Evolutionary conservation across 805 yeast species (phyloP), one percentile per base, ranked within the genome.

Genomic region (Monosporozyma solicola): DNA sequence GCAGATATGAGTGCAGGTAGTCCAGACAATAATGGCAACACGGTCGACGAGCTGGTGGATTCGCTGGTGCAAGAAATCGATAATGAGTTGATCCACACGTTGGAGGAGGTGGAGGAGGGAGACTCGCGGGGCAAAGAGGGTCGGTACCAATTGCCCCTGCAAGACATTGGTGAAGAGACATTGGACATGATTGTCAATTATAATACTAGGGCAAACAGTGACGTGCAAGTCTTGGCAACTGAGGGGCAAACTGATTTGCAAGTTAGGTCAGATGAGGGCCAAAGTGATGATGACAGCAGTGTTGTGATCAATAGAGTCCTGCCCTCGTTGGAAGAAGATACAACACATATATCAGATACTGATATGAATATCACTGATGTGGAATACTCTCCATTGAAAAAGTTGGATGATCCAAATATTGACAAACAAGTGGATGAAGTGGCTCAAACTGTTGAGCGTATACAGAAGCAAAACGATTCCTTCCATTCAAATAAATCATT

Each of bases 161-260:
- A 64, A 20, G 69, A 65, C 13, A 61, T 65, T 13, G 69, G 68
- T 5, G 68, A 65, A 29, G 69, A 65, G 8, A 67, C 69, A 0
- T 65, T 67, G 69, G 69, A 64, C 9, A 58, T 61, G 62, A 53
- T 65, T 22, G 66, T 64, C 1, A 54, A 53, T 8, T 59, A 63
- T 49, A 65, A 67, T 49, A 67, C 69, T 2, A 52, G 41, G 9
- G 54, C 33, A 13, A 55, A 50, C n/a, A 46, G 25, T 29, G 46
- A 43, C 15, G 8, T 10, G 25, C 29, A 22, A 22, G 43, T 22
- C 11, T 16, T 15, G 11, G 49, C 29, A 27, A 27, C 33, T 15
- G 11, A 11, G 31, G 20, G 20, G 20, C 20, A 20, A 20, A 20
- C 20, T 20, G 20, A 20, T 20, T 20, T 20, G 20, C 20, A 20